Evolutionary conservation across 148 eudicot genomes (phyloP).

Genomic region (Spergularia bocconei): DNA sequence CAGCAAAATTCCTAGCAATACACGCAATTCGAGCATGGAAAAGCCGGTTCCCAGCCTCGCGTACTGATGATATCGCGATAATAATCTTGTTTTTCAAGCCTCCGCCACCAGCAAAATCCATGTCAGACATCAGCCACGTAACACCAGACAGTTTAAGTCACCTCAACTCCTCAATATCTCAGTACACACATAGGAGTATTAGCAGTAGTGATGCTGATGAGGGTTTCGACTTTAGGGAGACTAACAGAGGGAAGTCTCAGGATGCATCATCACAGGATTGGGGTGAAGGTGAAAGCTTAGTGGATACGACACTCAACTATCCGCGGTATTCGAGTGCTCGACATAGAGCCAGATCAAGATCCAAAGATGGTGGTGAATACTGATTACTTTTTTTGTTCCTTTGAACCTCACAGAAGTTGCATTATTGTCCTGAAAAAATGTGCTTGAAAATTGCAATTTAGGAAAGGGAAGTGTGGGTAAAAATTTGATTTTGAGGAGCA

Average conservation of each 20-base stretch:
- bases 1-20: conserved; percentile 60
- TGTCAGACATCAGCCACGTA: conserved; percentile 37
- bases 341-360: conserved; percentile 9
- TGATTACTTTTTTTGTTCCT: background rate
- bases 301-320: conserved; percentile 18
- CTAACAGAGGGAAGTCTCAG: conserved; percentile 10
- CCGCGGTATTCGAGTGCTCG: conserved; percentile 25
- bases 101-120: conserved; percentile 37
- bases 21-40: conserved; percentile 75
- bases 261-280: conserved; percentile 15
- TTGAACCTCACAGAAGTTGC: background rate
- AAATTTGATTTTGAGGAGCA: too few species aligned
- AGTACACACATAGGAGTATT: conserved; percentile 25
- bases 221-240: conserved; percentile 21
- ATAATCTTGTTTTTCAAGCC: conserved; percentile 58
- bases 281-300: conserved; percentile 31
- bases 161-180: conserved; percentile 33
- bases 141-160: conserved; percentile 37
- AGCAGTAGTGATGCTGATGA: conserved; percentile 35
- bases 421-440: too few species aligned
- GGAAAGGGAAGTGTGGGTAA: too few species aligned
- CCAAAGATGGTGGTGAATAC: conserved; percentile 9
- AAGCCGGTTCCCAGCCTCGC: conserved; percentile 55
- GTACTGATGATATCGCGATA: conserved; percentile 66
- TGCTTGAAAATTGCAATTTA: too few species aligned